Evolutionary conservation across 148 eudicot genomes (phyloP).

Genomic region (Rhododendron kiyosumense): DNA sequence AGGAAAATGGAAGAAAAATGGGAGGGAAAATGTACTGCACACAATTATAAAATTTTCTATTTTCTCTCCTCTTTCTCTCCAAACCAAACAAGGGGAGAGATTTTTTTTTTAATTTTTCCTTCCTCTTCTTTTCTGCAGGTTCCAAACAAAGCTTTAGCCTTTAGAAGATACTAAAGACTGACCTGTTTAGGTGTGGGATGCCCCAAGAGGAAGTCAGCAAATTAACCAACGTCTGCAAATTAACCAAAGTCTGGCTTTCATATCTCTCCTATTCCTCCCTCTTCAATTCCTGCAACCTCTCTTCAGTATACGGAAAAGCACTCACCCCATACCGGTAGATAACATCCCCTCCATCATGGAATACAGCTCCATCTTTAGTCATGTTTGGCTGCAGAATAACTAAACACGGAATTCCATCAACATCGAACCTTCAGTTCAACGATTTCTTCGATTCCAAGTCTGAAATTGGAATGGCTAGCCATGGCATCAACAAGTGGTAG

Average conservation of each 20-base stretch:
- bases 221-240: conserved; percentile 45
- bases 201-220: conserved; percentile 41
- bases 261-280: conserved; percentile 41
- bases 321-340: conserved; percentile 47
- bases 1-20: too few relatives aligned
- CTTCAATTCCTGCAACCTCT: conserved; percentile 43
- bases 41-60: too few relatives aligned
- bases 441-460: conserved; percentile 46
- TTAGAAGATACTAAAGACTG: background rate
- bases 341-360: conserved; percentile 50
- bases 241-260: conserved; percentile 44
- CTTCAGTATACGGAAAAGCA: conserved; percentile 53
- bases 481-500: conserved; percentile 53
- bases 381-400: conserved; percentile 46
- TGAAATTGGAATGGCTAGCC: conserved; percentile 66
- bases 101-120: too few relatives aligned
- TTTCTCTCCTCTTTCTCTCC: too few relatives aligned
- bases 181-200: conserved; percentile 29
- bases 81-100: too few relatives aligned
- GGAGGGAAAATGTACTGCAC: too few relatives aligned
- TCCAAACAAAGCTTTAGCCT: background rate
- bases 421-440: conserved; percentile 39
- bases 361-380: conserved; percentile 2
- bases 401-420: conserved; percentile 61
- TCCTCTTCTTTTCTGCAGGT: too few relatives aligned